A percentile compares a stretch with the other conserved stretches of the same genome.
These are phyloP conservation scores for Zymoseptoria passerinii DNA, from an alignment of 2,329 filamentous ascomycete species.

Conservation along the genomic window DNA sequence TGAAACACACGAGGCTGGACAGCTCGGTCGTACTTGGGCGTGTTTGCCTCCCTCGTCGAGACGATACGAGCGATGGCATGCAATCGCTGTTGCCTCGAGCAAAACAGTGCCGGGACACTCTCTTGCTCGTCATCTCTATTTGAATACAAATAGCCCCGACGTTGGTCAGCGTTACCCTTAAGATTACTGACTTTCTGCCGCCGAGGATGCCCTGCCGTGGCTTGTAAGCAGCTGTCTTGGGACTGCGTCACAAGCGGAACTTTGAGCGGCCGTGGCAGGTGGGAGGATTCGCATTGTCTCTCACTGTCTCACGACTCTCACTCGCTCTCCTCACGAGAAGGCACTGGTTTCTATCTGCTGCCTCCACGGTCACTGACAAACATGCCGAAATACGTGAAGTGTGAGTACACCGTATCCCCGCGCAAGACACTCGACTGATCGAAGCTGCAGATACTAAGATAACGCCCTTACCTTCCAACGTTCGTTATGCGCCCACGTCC, in stretches of 20 bases:
- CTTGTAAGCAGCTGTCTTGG: not conserved
- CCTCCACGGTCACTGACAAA: not conserved
- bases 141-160: not conserved
- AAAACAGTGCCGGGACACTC: not conserved
- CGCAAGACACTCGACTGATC: constrained; percentile 46
- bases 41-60: not conserved
- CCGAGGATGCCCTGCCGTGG: not conserved
- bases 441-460: constrained; percentile 53
- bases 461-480: constrained; percentile 58
- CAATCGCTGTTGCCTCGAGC: no score
- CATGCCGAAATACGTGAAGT: not conserved
- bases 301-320: not conserved
- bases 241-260: not conserved
- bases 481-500: not conserved
- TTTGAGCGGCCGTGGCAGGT: not conserved
- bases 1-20: not conserved
- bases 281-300: not conserved
- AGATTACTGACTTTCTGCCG: not conserved
- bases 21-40: not conserved
- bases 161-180: no score
- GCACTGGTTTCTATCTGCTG: not conserved
- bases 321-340: not conserved
- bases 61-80: not conserved
- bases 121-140: not conserved
- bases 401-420: not conserved